Evolutionary conservation across 2,329 filamentous ascomycete genomes (phyloP), one percentile per base, ranked within the genome.

Genomic region (Talaromyces atroroseus): DNA sequence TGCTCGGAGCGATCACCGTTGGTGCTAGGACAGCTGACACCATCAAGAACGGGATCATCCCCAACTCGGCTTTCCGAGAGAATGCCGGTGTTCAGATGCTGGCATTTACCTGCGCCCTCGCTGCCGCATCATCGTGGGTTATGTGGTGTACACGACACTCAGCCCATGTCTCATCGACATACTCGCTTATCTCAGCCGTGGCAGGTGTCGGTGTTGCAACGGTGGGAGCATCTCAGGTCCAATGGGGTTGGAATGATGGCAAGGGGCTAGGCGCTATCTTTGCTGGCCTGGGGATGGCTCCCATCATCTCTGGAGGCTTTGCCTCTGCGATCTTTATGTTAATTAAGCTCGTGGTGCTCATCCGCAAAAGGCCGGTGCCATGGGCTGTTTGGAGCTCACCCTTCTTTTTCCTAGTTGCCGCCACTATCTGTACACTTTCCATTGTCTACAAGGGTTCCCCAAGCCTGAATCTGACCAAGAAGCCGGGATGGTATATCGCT

Each of bases 391-490:
- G 79, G 74, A 86, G 81, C 52, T 85, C 86, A 1, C 88, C 88
- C 10, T 83, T 88, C 74, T 91, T 86, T 76, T 91, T 91, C 80
- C 82, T 90, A 56, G 82, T 91, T 58, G 86, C 88, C 56, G 86
- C 80, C 55, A 89, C 86, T 58, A 74, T 91, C 65, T 89, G 87
- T 74, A 88, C 87, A 0, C 78, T 92, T 5, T 89, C 86, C 45
- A 84, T 92, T 64, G 87, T 91, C 63, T 90, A 89, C 81, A 90
- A 91, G 79, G 88, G 88, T 14, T 89, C 87, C 10, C 87, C 88
- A 23, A 84, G 78, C 58, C 80, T 89, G 29, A 79, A 80, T 21
- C 76, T 89, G 26, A 78, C 75, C 75, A 82, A 86, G 73, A 87
- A 86, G 64, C 85, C 87, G 1, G 71, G 72, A 8, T 85, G 81